Evolutionary conservation across 768 basidiomycete species (phyloP).

Genomic region (Collybia sordida): DNA sequence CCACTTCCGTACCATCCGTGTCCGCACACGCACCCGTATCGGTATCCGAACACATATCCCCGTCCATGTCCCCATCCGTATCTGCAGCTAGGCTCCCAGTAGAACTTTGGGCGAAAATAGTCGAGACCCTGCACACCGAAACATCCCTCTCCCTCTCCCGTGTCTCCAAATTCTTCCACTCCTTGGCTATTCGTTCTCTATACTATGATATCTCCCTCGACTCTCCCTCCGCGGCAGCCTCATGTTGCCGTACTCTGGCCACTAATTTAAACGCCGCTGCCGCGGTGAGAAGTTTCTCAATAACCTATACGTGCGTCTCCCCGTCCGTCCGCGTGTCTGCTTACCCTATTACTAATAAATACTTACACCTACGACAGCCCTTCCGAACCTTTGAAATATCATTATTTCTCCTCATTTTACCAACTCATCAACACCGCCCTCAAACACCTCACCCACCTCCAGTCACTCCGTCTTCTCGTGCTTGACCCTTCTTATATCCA

Average conservation of each 20-base stretch:
- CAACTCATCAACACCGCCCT: conserved; percentile 26
- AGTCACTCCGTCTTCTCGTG: conserved; percentile 30
- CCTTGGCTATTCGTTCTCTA: conserved; percentile 28
- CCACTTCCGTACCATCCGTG: conserved; percentile 6
- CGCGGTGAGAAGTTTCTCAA: conserved; percentile 28
- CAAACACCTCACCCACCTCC: conserved; percentile 20
- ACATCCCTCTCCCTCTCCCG: conserved; percentile 29
- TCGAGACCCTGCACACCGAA: conserved; percentile 23
- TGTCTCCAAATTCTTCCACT: conserved; percentile 31
- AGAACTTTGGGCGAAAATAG: conserved; percentile 34
- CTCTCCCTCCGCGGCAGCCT: conserved; percentile 25
- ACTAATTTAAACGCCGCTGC: conserved; percentile 24
- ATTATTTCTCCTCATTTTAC: conserved; percentile 29
- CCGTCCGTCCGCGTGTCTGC: no score
- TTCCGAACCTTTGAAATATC: conserved; percentile 16
- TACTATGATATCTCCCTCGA: conserved; percentile 31
- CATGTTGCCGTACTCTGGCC: conserved; percentile 32
- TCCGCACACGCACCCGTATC: no score
- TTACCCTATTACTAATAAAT: no score
- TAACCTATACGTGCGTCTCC: conserved; percentile 32
- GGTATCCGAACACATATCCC: no score
- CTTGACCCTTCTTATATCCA: conserved; percentile 26
- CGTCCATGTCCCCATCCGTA: no score
- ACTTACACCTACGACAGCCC: no score
- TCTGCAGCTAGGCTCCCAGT: conserved; percentile 30